phyloP scores from a whole-genome alignment of 352 stramenopile species.

The Pythium utonaiense region DNA sequence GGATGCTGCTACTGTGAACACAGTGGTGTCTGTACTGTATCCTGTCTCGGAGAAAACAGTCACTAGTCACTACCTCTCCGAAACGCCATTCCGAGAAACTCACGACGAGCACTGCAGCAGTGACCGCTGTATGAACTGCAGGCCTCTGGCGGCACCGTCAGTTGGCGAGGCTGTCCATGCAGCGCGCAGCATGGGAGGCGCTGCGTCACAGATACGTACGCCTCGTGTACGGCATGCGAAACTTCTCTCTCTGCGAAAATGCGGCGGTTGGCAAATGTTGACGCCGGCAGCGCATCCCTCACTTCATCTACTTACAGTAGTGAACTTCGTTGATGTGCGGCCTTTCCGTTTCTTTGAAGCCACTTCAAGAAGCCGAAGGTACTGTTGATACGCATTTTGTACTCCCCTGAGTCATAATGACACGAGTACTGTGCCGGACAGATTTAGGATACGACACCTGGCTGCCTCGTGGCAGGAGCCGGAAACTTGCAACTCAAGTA shows the following conservation, averaged over 20 bases:
- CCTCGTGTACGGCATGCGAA: slow-evolving; percentile 8
- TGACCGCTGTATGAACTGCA: no score
- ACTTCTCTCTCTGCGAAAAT: slow-evolving; percentile 2
- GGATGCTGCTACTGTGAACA: neutral
- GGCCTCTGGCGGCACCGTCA: no score
- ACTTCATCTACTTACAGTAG: slow-evolving; percentile 3
- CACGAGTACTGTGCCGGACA: slow-evolving; percentile 17
- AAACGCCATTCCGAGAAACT: neutral
- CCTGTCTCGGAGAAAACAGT: neutral
- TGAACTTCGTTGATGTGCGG: neutral
- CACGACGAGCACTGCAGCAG: no score
- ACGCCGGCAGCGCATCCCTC: neutral
- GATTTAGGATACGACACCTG: slow-evolving; percentile 20
- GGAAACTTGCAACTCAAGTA: slow-evolving; percentile 15
- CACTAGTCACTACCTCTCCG: neutral
- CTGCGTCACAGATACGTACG: slow-evolving; percentile 17
- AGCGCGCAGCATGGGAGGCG: neutral
- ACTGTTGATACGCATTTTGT: slow-evolving; percentile 10
- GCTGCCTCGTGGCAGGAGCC: slow-evolving; percentile 17
- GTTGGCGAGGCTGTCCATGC: neutral
- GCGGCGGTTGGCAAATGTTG: neutral
- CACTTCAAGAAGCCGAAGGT: slow-evolving; percentile 19
- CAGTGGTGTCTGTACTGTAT: neutral
- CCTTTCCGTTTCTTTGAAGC: slow-evolving; percentile 25
- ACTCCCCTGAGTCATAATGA: neutral